A percentile compares a stretch with the other conserved stretches of the same genome.
These are phyloP conservation scores for Elaphomyces granulatus DNA, from an alignment of 495 filamentous ascomycete species.

Conservation along the genomic window DNA sequence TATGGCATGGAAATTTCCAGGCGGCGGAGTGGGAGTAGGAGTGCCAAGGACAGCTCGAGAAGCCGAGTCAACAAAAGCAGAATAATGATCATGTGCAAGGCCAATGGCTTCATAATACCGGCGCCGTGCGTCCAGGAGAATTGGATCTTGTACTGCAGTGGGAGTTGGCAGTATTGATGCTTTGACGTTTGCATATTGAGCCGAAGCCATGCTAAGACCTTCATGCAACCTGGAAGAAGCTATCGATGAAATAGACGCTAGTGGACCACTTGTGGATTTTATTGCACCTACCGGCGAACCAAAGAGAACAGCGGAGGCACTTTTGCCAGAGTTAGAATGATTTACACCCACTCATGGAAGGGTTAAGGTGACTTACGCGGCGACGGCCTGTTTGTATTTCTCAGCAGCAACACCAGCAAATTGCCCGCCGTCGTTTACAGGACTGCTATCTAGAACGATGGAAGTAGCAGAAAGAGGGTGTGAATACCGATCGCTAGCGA, in stretches of 20 bases:
- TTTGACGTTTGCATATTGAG: conserved; percentile 47
- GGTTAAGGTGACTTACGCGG: conserved; percentile 35
- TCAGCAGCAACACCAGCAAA: conserved; percentile 38
- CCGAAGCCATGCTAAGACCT: conserved; percentile 47
- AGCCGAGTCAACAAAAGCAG: conserved; percentile 54
- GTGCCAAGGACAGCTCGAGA: conserved; percentile 40
- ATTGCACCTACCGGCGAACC: conserved; percentile 38
- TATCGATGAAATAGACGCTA: conserved; percentile 46
- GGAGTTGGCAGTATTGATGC: conserved; percentile 43
- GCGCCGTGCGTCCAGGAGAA: conserved; percentile 45
- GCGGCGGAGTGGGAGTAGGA: conserved; percentile 31
- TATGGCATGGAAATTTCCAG: conserved; percentile 18
- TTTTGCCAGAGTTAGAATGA: conserved; percentile 9
- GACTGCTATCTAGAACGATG: conserved; percentile 41
- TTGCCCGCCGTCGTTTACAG: conserved; percentile 35
- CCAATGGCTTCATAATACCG: conserved; percentile 69
- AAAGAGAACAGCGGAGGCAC: conserved; percentile 49
- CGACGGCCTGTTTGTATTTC: conserved; percentile 43
- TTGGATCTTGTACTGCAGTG: conserved; percentile 37
- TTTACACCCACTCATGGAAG: not conserved
- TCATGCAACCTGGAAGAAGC: conserved; percentile 50
- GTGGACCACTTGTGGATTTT: conserved; percentile 32
- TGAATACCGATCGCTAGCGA: conserved; percentile 41
- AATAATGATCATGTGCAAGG: conserved; percentile 61
- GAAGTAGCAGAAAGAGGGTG: conserved; percentile 43